phyloP scores from a whole-genome alignment of 1,284 basidiomycete genomes.

The Ganoderma leucocontextum region DNA sequence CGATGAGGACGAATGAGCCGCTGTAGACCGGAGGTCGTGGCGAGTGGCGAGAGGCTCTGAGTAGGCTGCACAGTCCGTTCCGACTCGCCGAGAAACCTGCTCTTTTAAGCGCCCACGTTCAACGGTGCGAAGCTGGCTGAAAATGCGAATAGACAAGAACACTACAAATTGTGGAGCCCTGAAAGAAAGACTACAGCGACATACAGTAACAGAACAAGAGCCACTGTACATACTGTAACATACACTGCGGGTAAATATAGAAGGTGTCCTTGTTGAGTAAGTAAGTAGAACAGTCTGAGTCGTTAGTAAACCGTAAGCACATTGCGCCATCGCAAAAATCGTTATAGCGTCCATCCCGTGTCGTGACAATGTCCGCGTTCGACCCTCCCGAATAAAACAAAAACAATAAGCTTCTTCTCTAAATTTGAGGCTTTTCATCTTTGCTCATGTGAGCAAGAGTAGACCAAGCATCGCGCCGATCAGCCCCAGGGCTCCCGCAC shows the following conservation, averaged over 20 bases:
- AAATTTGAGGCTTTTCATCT: neutral
- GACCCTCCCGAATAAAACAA: neutral
- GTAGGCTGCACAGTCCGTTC: no score
- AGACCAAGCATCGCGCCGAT: slow-evolving; percentile 6
- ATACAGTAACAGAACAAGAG: neutral
- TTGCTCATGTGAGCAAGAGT: slow-evolving; percentile 8
- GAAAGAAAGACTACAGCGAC: no score
- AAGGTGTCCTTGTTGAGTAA: neutral
- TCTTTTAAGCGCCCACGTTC: neutral
- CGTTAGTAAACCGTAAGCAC: neutral
- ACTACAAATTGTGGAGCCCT: no score
- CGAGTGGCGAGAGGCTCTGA: neutral
- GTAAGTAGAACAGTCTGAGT: neutral
- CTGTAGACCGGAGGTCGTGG: neutral
- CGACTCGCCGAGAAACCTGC: no score
- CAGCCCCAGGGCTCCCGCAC: slow-evolving; percentile 11
- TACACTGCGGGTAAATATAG: neutral
- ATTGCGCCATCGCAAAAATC: no score
- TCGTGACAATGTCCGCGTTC: neutral
- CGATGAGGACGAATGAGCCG: neutral
- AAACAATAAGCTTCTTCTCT: neutral
- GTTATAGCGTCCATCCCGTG: neutral
- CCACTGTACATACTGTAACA: neutral
- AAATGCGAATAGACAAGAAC: neutral
- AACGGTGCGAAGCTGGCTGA: no score